Percentiles rank a stretch among this genome's conserved stretches.
Evolutionary conservation across 108 stramenopile species (phyloP).

Genomic region (Cyclostephanos invisitatus): DNA sequence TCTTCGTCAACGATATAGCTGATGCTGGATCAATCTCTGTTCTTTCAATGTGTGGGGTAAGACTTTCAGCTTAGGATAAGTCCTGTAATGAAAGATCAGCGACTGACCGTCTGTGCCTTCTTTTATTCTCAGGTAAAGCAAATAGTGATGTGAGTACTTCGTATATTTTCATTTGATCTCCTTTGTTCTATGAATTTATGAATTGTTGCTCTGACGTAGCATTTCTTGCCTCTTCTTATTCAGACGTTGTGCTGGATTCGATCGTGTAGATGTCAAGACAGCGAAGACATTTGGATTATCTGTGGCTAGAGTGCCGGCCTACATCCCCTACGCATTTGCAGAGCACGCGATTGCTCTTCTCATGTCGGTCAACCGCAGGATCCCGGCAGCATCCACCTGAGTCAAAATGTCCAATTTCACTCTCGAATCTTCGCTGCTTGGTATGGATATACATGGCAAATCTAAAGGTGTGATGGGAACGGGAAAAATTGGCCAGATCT

Average conservation of each 20-base stretch:
- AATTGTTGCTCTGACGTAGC: too few species aligned
- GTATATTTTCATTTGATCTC: too few species aligned
- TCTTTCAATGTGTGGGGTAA: slow-evolving; percentile 62
- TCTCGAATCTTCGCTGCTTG: slow-evolving; percentile 74
- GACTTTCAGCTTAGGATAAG: neutral
- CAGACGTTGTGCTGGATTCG: slow-evolving; percentile 68
- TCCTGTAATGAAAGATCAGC: neutral
- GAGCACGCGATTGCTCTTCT: slow-evolving; percentile 80
- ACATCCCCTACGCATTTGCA: slow-evolving; percentile 83
- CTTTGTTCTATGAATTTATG: too few species aligned
- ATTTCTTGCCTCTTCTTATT: too few species aligned
- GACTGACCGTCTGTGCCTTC: neutral
- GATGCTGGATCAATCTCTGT: slow-evolving; percentile 51
- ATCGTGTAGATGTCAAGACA: slow-evolving; percentile 68
- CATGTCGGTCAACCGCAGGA: slow-evolving; percentile 76
- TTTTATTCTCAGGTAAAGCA: slow-evolving; percentile 16
- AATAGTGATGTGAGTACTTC: slow-evolving; percentile 49
- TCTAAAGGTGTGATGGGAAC: slow-evolving; percentile 65
- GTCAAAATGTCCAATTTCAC: slow-evolving; percentile 79
- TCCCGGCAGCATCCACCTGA: slow-evolving; percentile 53
- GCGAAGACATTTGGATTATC: slow-evolving; percentile 66
- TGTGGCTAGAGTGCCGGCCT: slow-evolving; percentile 79
- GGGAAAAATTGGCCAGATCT: slow-evolving; percentile 77
- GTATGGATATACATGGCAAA: slow-evolving; percentile 80
- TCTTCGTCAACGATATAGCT: slow-evolving; percentile 83